These are phyloP conservation scores for Epichloe amarillans DNA, from an alignment of 2,329 filamentous ascomycete genomes.

Conservation along the genomic window DNA sequence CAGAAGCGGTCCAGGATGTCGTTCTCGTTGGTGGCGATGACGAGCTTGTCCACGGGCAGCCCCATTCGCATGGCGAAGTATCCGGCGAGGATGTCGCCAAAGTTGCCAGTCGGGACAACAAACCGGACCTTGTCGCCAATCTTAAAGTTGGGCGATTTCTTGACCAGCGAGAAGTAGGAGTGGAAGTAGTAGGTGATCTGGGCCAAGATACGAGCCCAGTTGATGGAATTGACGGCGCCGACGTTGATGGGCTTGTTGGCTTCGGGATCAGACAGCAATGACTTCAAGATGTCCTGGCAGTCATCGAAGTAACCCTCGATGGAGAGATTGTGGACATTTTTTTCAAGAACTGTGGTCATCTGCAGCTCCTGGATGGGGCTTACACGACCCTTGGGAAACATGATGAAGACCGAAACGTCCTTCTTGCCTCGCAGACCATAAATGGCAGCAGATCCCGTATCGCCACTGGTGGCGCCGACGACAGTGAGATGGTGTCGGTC, in stretches of 20 bases:
- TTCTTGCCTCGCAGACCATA: slow-evolving; percentile 92
- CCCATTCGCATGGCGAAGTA: slow-evolving; percentile 91
- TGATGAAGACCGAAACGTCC: slow-evolving; percentile 91
- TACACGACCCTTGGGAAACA: slow-evolving; percentile 82
- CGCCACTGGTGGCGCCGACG: slow-evolving; percentile 74
- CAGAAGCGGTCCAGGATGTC: slow-evolving; percentile 95
- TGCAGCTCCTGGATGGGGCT: slow-evolving; percentile 89
- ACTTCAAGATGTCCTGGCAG: slow-evolving; percentile 94
- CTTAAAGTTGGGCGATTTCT: slow-evolving; percentile 45
- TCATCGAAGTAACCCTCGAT: slow-evolving; percentile 91
- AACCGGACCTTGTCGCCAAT: slow-evolving; percentile 62
- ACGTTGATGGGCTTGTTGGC: slow-evolving; percentile 74
- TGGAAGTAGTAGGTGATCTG: slow-evolving; percentile 98
- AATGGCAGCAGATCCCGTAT: slow-evolving; percentile 89
- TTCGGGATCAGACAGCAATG: slow-evolving; percentile 73
- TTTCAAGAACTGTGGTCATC: slow-evolving; percentile 87
- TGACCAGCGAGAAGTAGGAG: slow-evolving; percentile 73
- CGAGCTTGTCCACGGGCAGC: slow-evolving; percentile 72
- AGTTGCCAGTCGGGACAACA: slow-evolving; percentile 91
- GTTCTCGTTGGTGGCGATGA: slow-evolving; percentile 94
- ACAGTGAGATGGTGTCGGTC: slow-evolving; percentile 73
- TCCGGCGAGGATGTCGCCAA: slow-evolving; percentile 85
- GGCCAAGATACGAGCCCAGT: slow-evolving; percentile 87
- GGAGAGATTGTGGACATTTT: slow-evolving; percentile 84
- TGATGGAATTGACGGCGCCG: slow-evolving; percentile 92